Evolutionary conservation across 306 rosid species (phyloP), one percentile per base, ranked within the genome.

Genomic region (Herpetospermum pedunculosum): DNA sequence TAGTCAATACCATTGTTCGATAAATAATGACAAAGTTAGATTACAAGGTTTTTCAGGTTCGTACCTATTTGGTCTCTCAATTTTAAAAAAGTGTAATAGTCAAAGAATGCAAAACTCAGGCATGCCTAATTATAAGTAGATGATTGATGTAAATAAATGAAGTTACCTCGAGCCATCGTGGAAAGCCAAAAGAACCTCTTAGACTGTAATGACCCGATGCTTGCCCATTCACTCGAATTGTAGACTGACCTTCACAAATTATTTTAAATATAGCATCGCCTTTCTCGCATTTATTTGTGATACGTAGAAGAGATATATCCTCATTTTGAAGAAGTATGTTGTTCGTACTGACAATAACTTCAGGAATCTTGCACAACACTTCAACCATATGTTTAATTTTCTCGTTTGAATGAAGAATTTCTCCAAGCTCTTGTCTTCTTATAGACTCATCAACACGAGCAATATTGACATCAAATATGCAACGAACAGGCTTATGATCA

Each of bases 401-500:
- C 76, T 81, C 90, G 80, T 90, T 91, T 79, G 92, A 87, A 73
- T 68, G 77, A 49, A 93, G 82, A 72, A 91, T 91, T 77, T 87
- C 96, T 67, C 97, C 97, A 55, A 87, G 83, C 76, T 85, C 97
- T 81, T 89, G 97, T 79, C 98, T 93, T 78, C 96, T 86, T 58
- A 91, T 83, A 53, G 97, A 88, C 75, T 94, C 97, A 68, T 94
- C 96, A 58, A 94, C 91, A 84, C 96, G 87, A 67, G 98, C 96
- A 80, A 94, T 80, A 74, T 91, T 93, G 49, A 88, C 85, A 44
- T 85, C 70, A 79, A 94, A 91, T 76, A 94, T 84, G 86, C 94
- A 89, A 62, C 97, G 96, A 76, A 94, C 98, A 28, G 98, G 98
- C 83, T 94, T 94, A 84, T 94, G 98, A 80, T 94, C 98, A 75